These are phyloP conservation scores for Colletotrichum spaethianum DNA, from an alignment of 2,329 filamentous ascomycete genomes.

Conservation along the genomic window DNA sequence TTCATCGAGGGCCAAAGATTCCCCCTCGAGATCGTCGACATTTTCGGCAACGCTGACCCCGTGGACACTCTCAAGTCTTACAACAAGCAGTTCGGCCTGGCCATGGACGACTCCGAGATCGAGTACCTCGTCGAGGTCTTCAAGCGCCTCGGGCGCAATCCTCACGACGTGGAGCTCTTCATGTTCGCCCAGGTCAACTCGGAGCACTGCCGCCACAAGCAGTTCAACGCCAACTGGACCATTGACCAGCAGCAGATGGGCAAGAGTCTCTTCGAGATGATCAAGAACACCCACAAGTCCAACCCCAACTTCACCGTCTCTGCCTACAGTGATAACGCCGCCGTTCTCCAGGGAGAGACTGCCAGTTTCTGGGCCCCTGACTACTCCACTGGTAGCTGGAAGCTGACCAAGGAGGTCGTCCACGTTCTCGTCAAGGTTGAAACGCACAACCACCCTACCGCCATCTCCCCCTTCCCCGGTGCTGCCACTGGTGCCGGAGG, in stretches of 20 bases:
- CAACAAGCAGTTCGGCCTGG: constrained; percentile 87
- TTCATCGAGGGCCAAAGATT: constrained; percentile 78
- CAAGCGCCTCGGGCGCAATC: constrained; percentile 66
- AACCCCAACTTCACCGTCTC: constrained; percentile 89
- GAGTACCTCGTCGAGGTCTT: constrained; percentile 86
- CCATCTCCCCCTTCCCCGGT: constrained; percentile 92
- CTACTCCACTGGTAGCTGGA: constrained; percentile 89
- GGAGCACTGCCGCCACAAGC: constrained; percentile 88
- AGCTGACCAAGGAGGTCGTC: constrained; percentile 85
- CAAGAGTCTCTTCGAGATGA: constrained; percentile 93
- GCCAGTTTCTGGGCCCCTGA: constrained; percentile 89
- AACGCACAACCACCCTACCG: constrained; percentile 97
- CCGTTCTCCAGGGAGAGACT: constrained; percentile 83
- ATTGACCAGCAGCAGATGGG: constrained; percentile 88
- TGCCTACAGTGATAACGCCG: constrained; percentile 97
- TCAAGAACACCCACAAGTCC: constrained; percentile 91
- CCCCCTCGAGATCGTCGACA: constrained; percentile 81
- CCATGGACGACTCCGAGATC: constrained; percentile 90
- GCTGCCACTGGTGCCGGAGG: constrained; percentile 96
- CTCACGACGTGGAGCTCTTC: constrained; percentile 95
- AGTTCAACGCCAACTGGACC: constrained; percentile 97
- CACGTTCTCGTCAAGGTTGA: constrained; percentile 96
- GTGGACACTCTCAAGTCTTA: constrained; percentile 83
- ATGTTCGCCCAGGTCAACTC: constrained; percentile 99
- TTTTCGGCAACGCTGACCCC: constrained; percentile 77